These are phyloP conservation scores for Aquilaria yunnanensis DNA, from an alignment of 345 rosid species.

Conservation along the genomic window DNA sequence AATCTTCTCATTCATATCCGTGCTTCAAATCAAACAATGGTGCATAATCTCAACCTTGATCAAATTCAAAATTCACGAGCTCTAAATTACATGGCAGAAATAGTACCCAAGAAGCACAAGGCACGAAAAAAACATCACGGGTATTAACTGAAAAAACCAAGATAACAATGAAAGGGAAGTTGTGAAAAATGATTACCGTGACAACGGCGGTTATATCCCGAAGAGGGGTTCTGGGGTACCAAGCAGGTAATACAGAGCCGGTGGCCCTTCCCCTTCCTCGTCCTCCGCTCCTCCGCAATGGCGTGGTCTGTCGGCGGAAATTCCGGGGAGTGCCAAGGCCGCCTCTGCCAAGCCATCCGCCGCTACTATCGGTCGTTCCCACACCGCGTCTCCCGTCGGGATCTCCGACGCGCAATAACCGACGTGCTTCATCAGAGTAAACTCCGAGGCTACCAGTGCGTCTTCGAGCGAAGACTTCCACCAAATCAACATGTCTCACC, in stretches of 20 bases:
- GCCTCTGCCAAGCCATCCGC: slow-evolving; percentile 30
- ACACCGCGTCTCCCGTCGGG: slow-evolving; percentile 4
- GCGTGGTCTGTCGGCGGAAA: slow-evolving; percentile 34
- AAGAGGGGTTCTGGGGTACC: slow-evolving; percentile 87
- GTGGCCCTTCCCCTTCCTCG: slow-evolving; percentile 32
- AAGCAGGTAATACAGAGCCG: slow-evolving; percentile 48
- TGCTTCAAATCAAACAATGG: neutral
- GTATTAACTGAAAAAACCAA: neutral
- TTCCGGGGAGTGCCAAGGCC: slow-evolving; percentile 20
- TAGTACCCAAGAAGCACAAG: neutral
- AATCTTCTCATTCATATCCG: neutral
- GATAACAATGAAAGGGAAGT: neutral
- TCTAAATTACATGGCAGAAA: neutral
- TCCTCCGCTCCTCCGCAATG: slow-evolving; percentile 11
- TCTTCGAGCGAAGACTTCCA: slow-evolving; percentile 30
- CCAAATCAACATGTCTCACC: slow-evolving; percentile 44
- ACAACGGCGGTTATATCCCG: slow-evolving; percentile 55
- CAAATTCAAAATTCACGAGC: neutral
- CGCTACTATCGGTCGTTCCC: slow-evolving; percentile 8
- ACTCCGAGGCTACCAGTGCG: slow-evolving; percentile 27
- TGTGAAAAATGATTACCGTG: slow-evolving; percentile 36
- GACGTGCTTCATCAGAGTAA: slow-evolving; percentile 26
- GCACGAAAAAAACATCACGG: neutral
- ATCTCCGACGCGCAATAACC: slow-evolving; percentile 26
- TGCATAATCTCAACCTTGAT: neutral